phyloP scores from a whole-genome alignment of 2,329 filamentous ascomycete genomes.

The Botrytis hyacinthi region DNA sequence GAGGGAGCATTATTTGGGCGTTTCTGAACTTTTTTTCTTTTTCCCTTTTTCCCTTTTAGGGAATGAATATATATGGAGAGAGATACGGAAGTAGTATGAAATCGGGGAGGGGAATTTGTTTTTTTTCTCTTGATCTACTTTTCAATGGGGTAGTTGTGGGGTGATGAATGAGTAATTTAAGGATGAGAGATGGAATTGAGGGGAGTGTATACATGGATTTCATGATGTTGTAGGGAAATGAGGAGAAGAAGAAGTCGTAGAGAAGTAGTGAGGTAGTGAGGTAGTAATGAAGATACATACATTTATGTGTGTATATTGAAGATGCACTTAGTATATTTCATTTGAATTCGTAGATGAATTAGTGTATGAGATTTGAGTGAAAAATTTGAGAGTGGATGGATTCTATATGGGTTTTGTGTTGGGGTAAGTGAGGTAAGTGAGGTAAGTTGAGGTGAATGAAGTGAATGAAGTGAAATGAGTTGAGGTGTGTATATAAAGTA shows the following conservation, averaged over 20 bases:
- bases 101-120: neutral
- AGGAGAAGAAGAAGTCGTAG: neutral
- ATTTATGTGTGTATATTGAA: neutral
- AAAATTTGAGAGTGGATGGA: neutral
- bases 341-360: neutral
- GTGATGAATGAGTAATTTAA: neutral
- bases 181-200: neutral
- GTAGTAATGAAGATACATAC: neutral
- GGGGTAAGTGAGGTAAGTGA: too few relatives aligned
- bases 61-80: neutral
- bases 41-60: too few relatives aligned
- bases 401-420: neutral
- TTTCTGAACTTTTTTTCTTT: neutral
- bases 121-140: neutral
- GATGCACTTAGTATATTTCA: neutral
- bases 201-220: neutral
- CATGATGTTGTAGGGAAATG: neutral
- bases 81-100: neutral
- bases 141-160: neutral
- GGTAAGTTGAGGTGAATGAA: too few relatives aligned
- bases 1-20: neutral
- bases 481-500: too few relatives aligned
- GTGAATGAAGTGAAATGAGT: too few relatives aligned
- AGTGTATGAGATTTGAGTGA: neutral
- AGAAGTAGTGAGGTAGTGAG: neutral